Conservation (phyloP, 768 basidiomycete genomes). For the Pleurotus platypus region DNA sequence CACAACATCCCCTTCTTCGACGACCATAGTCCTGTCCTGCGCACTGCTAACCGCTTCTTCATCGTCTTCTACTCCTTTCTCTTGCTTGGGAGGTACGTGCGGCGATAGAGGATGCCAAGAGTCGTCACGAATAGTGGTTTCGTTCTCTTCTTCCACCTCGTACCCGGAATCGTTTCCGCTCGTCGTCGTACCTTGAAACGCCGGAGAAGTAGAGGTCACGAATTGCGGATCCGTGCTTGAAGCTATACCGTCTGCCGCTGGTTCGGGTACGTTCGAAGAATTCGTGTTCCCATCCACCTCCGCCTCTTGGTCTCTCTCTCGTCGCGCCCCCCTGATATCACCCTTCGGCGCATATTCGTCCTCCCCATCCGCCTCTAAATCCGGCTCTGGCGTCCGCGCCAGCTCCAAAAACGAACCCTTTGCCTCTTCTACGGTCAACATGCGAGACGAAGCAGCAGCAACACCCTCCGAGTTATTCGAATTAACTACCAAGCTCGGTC, state of each 20-base stretch:
- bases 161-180: neutral
- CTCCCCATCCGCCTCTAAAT: neutral
- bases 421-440: neutral
- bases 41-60: constrained; percentile 9
- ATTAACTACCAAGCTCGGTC: neutral
- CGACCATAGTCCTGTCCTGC: constrained; percentile 8
- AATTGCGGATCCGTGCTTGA: constrained; percentile 2
- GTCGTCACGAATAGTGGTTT: neutral
- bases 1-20: constrained; percentile 15
- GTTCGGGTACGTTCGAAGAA: constrained; percentile 9
- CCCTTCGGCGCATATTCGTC: neutral
- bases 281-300: constrained; percentile 11
- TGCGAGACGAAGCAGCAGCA: neutral
- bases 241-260: constrained; percentile 15
- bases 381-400: constrained; percentile 3
- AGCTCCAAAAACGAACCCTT: constrained; percentile 1
- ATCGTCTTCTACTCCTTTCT: neutral
- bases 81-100: constrained; percentile 9
- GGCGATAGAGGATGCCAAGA: constrained; percentile 1
- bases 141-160: constrained; percentile 6
- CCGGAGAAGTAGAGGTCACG: neutral
- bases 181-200: constrained; percentile 1
- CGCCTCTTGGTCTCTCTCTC: neutral
- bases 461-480: constrained; percentile 1
- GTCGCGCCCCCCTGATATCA: neutral